These are phyloP conservation scores for Lactuca sativa DNA, from an alignment of 129 eudicot species.

Conservation along the genomic window DNA sequence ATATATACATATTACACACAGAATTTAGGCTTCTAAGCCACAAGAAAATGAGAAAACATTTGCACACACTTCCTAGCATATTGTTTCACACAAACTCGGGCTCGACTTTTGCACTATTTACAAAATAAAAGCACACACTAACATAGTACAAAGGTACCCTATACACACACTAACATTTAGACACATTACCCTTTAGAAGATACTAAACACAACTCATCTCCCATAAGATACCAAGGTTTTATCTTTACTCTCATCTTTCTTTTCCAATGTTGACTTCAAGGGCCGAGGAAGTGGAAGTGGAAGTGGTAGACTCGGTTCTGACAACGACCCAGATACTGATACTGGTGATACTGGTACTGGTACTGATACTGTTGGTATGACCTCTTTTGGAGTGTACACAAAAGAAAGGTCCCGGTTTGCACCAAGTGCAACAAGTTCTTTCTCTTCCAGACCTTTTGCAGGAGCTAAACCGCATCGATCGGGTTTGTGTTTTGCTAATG, in stretches of 20 bases:
- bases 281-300: slow-evolving; percentile 46
- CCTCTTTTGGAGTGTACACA: slow-evolving; percentile 43
- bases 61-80: slow-evolving; percentile 11
- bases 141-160: slow-evolving; percentile 27
- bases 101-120: slow-evolving; percentile 28
- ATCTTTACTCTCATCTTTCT: slow-evolving; percentile 25
- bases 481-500: slow-evolving; percentile 59
- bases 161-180: slow-evolving; percentile 26
- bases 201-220: slow-evolving; percentile 34
- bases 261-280: slow-evolving; percentile 22
- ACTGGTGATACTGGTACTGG: not conserved
- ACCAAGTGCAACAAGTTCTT: slow-evolving; percentile 58
- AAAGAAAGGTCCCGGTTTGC: slow-evolving; percentile 64
- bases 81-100: not conserved
- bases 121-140: slow-evolving; percentile 24
- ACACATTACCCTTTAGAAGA: slow-evolving; percentile 6
- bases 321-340: slow-evolving; percentile 1
- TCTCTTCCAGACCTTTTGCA: slow-evolving; percentile 76
- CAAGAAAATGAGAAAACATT: slow-evolving; percentile 24
- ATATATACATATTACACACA: slow-evolving; percentile 16
- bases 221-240: slow-evolving; percentile 42
- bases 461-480: slow-evolving; percentile 64
- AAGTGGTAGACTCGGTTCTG: slow-evolving; percentile 27
- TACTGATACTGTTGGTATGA: slow-evolving; percentile 17
- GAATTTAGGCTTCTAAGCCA: slow-evolving; percentile 14